These are phyloP conservation scores for Apiotrichum mycotoxinovorans DNA, from an alignment of 1,284 basidiomycete species.

Conservation along the genomic window DNA sequence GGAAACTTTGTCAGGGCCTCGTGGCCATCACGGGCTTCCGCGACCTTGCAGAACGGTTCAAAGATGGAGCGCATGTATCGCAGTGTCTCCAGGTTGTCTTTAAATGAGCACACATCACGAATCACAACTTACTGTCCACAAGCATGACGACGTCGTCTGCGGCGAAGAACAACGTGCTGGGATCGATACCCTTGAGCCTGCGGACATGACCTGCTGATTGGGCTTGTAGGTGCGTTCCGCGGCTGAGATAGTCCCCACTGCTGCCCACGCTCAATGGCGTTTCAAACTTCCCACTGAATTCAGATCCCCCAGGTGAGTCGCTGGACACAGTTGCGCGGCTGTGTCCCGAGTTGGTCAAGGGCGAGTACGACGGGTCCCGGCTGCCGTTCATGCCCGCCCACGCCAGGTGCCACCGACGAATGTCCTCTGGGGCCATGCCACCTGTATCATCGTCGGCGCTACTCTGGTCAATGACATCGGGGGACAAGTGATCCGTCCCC, in stretches of 20 bases:
- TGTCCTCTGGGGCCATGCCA: not conserved
- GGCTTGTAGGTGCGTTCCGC: not conserved
- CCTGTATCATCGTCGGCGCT: not conserved
- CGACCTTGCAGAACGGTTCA: conserved; percentile 47
- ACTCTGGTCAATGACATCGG: not conserved
- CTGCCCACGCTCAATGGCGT: not conserved
- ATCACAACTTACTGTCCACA: conserved; percentile 35
- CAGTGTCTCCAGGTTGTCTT: conserved; percentile 36
- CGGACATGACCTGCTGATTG: not conserved
- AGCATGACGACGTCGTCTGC: conserved; percentile 45
- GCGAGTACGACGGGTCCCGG: not conserved
- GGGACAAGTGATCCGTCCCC: conserved; percentile 34
- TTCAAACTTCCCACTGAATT: not conserved
- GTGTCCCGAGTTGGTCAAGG: not conserved
- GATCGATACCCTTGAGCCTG: conserved; percentile 29
- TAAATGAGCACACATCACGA: not conserved
- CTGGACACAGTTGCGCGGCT: not conserved
- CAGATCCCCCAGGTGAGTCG: not conserved
- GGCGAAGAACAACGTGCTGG: conserved; percentile 42
- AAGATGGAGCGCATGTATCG: conserved; percentile 45
- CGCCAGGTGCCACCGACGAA: not conserved
- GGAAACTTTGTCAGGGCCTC: conserved; percentile 45
- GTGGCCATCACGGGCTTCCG: conserved; percentile 49
- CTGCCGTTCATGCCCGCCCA: not conserved
- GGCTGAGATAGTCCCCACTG: not conserved